phyloP scores from a whole-genome alignment of 768 basidiomycete genomes.

The Suillus bovinus region DNA sequence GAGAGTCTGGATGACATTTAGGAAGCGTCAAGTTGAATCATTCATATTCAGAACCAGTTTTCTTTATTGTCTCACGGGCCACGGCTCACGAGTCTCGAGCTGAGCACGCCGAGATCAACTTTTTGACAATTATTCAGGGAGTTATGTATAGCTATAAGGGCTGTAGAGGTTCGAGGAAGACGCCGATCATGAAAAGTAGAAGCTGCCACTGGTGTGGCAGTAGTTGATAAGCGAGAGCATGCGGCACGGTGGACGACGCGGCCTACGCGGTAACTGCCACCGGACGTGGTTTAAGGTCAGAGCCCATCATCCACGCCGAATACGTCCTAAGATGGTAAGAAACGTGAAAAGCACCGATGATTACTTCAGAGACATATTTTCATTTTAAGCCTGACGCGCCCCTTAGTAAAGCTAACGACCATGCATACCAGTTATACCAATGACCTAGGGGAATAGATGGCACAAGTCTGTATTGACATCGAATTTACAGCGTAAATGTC shows the following conservation, averaged over 20 bases:
- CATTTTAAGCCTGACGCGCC: neutral
- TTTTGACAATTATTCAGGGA: neutral
- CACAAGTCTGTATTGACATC: neutral
- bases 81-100: neutral
- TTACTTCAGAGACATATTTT: neutral
- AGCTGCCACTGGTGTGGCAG: neutral
- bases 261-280: too few relatives aligned
- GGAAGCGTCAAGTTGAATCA: neutral
- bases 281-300: neutral
- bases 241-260: neutral
- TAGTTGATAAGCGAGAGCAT: neutral
- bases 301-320: neutral
- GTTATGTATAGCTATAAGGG: neutral
- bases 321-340: neutral
- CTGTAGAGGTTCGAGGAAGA: neutral
- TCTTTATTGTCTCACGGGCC: neutral
- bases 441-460: neutral
- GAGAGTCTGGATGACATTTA: neutral
- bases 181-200: slow-evolving; percentile 1
- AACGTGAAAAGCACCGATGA: neutral
- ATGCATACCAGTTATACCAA: neutral
- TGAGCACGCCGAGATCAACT: neutral
- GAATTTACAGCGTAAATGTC: neutral
- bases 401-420: too few relatives aligned
- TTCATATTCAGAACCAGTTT: neutral